Percentiles rank a stretch among this genome's conserved stretches.
phyloP scores from a whole-genome alignment of 306 rosid species.

The Quercus aquifolioides region DNA sequence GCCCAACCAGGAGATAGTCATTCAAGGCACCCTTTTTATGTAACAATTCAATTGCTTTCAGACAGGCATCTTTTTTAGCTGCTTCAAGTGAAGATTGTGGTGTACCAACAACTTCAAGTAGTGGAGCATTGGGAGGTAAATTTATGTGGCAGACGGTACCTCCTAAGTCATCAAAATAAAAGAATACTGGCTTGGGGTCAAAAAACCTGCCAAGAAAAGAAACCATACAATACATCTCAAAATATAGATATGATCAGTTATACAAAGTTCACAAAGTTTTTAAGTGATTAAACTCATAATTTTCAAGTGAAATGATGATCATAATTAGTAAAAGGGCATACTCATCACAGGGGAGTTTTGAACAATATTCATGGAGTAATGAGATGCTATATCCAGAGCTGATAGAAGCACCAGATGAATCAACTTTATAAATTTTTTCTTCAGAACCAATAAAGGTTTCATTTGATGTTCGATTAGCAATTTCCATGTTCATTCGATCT shows the following conservation, averaged over 20 bases:
- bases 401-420: slow-evolving; percentile 79
- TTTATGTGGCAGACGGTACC: slow-evolving; percentile 70
- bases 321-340: slow-evolving; percentile 38
- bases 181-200: slow-evolving; percentile 71
- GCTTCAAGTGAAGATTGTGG: slow-evolving; percentile 65
- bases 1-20: slow-evolving; percentile 73
- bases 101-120: slow-evolving; percentile 49
- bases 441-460: slow-evolving; percentile 51
- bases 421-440: slow-evolving; percentile 62
- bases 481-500: slow-evolving; percentile 63
- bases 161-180: slow-evolving; percentile 63
- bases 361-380: slow-evolving; percentile 74
- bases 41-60: slow-evolving; percentile 82
- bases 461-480: slow-evolving; percentile 50
- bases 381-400: slow-evolving; percentile 74
- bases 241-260: slow-evolving; percentile 7
- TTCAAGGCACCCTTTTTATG: slow-evolving; percentile 73
- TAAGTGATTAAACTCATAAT: slow-evolving; percentile 18
- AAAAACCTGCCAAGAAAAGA: slow-evolving; percentile 63
- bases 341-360: slow-evolving; percentile 95
- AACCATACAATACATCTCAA: slow-evolving; percentile 19
- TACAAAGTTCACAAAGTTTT: slow-evolving; percentile 15
- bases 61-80: slow-evolving; percentile 79
- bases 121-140: slow-evolving; percentile 85
- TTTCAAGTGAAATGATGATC: slow-evolving; percentile 12